Evolutionary conservation across 768 basidiomycete species (phyloP), one percentile per base, ranked within the genome.

Genomic region (Suillus decipiens): DNA sequence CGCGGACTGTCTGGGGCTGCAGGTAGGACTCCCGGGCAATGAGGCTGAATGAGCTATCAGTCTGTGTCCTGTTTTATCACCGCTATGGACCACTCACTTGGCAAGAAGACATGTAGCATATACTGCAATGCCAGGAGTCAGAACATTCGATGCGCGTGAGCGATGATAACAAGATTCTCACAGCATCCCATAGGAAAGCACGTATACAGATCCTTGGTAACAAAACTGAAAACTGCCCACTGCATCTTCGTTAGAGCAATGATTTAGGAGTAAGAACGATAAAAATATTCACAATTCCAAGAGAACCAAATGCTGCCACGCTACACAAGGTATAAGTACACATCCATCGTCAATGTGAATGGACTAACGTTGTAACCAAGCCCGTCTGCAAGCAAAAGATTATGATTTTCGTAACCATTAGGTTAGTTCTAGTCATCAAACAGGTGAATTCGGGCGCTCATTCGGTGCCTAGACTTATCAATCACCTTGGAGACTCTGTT

Each of bases 11-110:
- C 55, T 57, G 55, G 28, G 59, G 54, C 28, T 34, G 12, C 36
- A 75, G 63, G 42, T 73, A 76, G 22, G 74, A 76, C 22, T 68
- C 66, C 24, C 69, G 74, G 45, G 73, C 69, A 65, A 74, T 63
- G 6, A 71, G 59, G n/a, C 74, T 73, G 41, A 34, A 5, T 0
- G 14, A 42, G 1, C 54, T 45, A 10, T 70, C 37, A 65, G 43
- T 31, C 11, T n/a, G 28, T 19, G 9, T 17, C 5, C 2, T 31
- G 31, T n/a, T 33, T 0, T 36, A 22, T 22, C 39, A 36, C 5
- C n/a, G 2, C 41, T 28, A 15, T 3, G 10, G 42, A 61, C 2
- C 28, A 59, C 73, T 58, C 17, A 74, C 73, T 74, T 74, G 15
- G 73, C 62, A 66, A 74, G 73, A 2, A 74, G 60, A 39, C 74